phyloP scores from a whole-genome alignment of 2,329 filamentous ascomycete genomes.

The Escovopsis sp. region DNA sequence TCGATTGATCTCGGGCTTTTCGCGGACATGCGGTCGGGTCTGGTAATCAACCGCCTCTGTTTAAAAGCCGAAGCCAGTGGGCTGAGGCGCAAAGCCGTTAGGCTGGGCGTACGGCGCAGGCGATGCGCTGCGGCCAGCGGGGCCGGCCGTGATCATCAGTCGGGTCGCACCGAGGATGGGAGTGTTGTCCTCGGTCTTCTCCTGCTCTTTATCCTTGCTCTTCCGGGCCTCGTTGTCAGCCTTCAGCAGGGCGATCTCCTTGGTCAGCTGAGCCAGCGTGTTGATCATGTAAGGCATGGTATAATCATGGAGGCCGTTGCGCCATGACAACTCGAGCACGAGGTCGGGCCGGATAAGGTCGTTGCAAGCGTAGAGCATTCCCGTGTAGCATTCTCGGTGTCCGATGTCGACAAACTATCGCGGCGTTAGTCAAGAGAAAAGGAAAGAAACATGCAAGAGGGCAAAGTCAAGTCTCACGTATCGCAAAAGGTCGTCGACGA shows the following conservation, averaged over 20 bases:
- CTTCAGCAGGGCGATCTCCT: conserved; percentile 70
- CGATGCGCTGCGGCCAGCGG: conserved; percentile 43
- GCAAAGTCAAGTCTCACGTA: conserved; percentile 59
- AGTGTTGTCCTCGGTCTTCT: conserved; percentile 84
- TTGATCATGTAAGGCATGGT: conserved; percentile 99
- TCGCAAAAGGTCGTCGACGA: conserved; percentile 88
- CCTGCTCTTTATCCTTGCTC: conserved; percentile 49
- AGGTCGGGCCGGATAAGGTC: conserved; percentile 88
- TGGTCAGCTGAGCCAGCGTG: conserved; percentile 79
- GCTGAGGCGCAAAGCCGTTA: conserved; percentile 80
- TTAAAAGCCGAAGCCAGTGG: conserved; percentile 61
- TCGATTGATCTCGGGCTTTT: conserved; percentile 1
- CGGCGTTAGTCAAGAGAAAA: conserved; percentile 14
- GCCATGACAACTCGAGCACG: conserved; percentile 94
- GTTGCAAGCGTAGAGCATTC: conserved; percentile 98
- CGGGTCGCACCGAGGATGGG: conserved; percentile 81
- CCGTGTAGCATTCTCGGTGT: conserved; percentile 98
- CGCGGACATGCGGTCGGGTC: conserved; percentile 2
- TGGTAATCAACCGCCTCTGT: conserved; percentile 16
- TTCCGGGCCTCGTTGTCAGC: conserved; percentile 95
- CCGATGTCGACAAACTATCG: conserved; percentile 93
- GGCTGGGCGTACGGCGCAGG: conserved; percentile 58
- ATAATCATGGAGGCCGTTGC: conserved; percentile 84
- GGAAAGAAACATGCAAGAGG: not conserved
- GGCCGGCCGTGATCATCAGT: conserved; percentile 91